These are phyloP conservation scores for Hyaloperonospora brassicae DNA, from an alignment of 352 stramenopile genomes.

Conservation along the genomic window DNA sequence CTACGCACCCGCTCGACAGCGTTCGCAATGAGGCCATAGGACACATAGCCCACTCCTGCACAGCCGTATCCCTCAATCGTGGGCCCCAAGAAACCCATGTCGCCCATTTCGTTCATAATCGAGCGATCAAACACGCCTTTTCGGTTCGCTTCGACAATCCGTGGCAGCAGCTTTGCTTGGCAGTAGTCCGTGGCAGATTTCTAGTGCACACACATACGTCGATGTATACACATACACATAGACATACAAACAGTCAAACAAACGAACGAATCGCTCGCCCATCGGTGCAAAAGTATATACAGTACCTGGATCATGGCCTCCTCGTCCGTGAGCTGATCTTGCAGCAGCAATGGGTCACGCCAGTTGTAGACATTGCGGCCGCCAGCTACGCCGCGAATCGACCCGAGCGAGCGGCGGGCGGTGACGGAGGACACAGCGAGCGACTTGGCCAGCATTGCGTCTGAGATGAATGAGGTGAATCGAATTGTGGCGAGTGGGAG, in stretches of 20 bases:
- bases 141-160: conserved; percentile 92
- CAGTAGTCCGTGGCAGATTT: conserved; percentile 91
- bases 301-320: conserved; percentile 86
- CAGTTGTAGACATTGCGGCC: conserved; percentile 61
- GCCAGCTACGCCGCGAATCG: conserved; percentile 38
- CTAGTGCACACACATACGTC: conserved; percentile 19
- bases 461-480: conserved; percentile 12
- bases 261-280: not conserved
- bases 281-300: too few species aligned
- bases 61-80: conserved; percentile 95
- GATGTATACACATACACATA: too few species aligned
- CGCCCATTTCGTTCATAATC: conserved; percentile 92
- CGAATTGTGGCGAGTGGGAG: conserved; percentile 8
- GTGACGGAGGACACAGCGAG: conserved; percentile 18
- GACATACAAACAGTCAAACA: conserved; percentile 1
- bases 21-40: conserved; percentile 94
- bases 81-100: conserved; percentile 91
- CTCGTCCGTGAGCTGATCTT: conserved; percentile 82
- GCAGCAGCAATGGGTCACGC: conserved; percentile 72
- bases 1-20: conserved; percentile 84
- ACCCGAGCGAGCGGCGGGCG: conserved; percentile 17
- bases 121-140: conserved; percentile 90
- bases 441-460: conserved; percentile 29
- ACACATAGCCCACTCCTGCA: conserved; percentile 90
- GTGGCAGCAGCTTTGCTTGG: conserved; percentile 89